Conservation (phyloP, 78 protist species). For the Polysphondylium violaceum region DNA sequence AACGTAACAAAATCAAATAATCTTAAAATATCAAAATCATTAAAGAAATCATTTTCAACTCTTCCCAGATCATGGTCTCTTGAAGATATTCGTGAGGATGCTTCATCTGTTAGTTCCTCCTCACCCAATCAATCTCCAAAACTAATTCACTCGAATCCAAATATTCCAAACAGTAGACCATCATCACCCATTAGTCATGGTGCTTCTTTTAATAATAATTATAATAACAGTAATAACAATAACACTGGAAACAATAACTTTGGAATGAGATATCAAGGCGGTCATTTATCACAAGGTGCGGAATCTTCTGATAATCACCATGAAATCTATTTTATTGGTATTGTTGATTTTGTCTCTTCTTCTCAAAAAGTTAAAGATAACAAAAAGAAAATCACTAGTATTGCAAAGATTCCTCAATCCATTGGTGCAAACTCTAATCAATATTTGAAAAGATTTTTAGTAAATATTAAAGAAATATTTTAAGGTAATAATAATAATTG, state of each 20-base stretch:
- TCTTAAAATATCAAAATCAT: slow-evolving; percentile 39
- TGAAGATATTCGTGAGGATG: slow-evolving; percentile 4
- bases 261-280: slow-evolving; percentile 12
- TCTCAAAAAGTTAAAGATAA: neutral
- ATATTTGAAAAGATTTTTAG: slow-evolving; percentile 12
- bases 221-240: neutral
- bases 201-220: neutral
- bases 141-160: neutral
- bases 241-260: slow-evolving; percentile 3
- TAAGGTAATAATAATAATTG: no score
- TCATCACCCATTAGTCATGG: neutral
- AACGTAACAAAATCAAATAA: slow-evolving; percentile 52
- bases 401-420: neutral
- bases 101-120: neutral
- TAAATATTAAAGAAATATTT: slow-evolving; percentile 29
- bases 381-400: slow-evolving; percentile 6
- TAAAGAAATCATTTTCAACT: slow-evolving; percentile 48
- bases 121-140: neutral
- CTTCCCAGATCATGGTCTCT: slow-evolving; percentile 67
- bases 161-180: neutral
- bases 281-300: slow-evolving; percentile 8
- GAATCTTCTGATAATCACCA: neutral
- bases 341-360: slow-evolving; percentile 12
- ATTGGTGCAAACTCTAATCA: neutral
- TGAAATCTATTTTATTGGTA: slow-evolving; percentile 41